Evolutionary conservation across 495 filamentous ascomycete genomes (phyloP).

Genomic region (Penicillium alfredii): DNA sequence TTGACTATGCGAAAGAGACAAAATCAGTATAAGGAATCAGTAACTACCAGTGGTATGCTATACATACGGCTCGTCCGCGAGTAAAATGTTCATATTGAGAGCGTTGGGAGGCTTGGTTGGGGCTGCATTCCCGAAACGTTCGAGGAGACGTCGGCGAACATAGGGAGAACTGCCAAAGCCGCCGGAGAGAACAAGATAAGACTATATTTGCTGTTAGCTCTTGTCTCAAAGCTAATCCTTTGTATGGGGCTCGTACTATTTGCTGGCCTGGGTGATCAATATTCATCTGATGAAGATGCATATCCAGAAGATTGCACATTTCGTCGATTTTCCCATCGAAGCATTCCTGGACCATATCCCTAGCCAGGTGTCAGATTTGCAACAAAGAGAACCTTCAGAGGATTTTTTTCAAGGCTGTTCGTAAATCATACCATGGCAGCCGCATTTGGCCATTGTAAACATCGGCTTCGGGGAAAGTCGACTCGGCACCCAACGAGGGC

Average conservation of each 20-base stretch:
- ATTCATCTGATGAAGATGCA: constrained; percentile 48
- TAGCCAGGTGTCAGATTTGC: too few species aligned
- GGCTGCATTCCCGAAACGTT: constrained; percentile 27
- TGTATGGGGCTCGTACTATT: too few species aligned
- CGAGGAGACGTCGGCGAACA: constrained; percentile 40
- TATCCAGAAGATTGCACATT: constrained; percentile 47
- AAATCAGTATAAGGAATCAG: background rate
- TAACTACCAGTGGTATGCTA: background rate
- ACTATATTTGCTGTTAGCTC: too few species aligned
- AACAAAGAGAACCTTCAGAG: too few species aligned
- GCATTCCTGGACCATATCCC: constrained; percentile 5
- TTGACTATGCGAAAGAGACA: constrained; percentile 32
- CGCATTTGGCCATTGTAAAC: constrained; percentile 31
- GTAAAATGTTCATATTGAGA: constrained; percentile 37
- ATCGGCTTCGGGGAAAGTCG: constrained; percentile 19
- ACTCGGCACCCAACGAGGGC: constrained; percentile 16
- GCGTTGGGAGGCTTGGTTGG: constrained; percentile 29
- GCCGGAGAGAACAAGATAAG: constrained; percentile 55
- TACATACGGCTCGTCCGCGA: constrained; percentile 46
- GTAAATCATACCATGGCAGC: constrained; percentile 23
- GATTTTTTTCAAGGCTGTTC: too few species aligned
- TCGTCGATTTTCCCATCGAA: constrained; percentile 53
- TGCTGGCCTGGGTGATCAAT: constrained; percentile 37
- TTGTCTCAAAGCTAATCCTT: too few species aligned
- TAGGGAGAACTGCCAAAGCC: constrained; percentile 63